phyloP scores from a whole-genome alignment of 352 stramenopile species.

The Salisapilia sapeloensis region DNA sequence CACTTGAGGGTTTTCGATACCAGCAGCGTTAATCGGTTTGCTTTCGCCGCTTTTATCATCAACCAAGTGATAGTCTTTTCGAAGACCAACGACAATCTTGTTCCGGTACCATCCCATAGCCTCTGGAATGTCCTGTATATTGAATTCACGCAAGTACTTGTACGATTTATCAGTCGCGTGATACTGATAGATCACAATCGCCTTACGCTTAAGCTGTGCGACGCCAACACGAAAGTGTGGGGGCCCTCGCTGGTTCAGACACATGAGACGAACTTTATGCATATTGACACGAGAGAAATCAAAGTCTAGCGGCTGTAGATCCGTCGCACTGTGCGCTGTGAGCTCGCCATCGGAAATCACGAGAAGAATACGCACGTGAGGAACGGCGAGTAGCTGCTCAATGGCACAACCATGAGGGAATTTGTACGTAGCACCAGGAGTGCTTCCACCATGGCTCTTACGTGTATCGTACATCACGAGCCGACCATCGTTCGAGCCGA shows the following conservation, averaged over 20 bases:
- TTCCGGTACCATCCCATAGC: constrained; percentile 79
- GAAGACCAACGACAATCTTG: constrained; percentile 67
- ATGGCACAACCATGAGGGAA: constrained; percentile 58
- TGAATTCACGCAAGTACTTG: constrained; percentile 59
- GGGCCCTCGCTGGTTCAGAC: constrained; percentile 71
- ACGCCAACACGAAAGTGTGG: constrained; percentile 71
- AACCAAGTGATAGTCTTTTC: constrained; percentile 60
- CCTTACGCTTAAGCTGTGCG: constrained; percentile 39
- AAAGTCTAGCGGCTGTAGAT: constrained; percentile 57
- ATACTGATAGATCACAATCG: constrained; percentile 72
- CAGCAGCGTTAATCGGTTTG: constrained; percentile 45
- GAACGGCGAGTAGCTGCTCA: constrained; percentile 67
- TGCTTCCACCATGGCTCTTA: constrained; percentile 57
- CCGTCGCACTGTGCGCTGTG: constrained; percentile 54
- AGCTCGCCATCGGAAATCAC: constrained; percentile 61
- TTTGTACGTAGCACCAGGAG: constrained; percentile 31
- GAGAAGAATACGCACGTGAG: constrained; percentile 78
- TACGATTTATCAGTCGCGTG: constrained; percentile 65
- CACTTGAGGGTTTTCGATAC: constrained; percentile 44
- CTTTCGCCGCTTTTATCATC: constrained; percentile 73
- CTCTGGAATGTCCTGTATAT: constrained; percentile 53
- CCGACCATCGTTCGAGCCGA: constrained; percentile 60
- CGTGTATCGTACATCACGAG: constrained; percentile 80
- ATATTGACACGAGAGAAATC: constrained; percentile 67
- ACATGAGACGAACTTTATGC: constrained; percentile 48